Conservation (phyloP, 768 basidiomycete species). For the Lentinula raphanica region DNA sequence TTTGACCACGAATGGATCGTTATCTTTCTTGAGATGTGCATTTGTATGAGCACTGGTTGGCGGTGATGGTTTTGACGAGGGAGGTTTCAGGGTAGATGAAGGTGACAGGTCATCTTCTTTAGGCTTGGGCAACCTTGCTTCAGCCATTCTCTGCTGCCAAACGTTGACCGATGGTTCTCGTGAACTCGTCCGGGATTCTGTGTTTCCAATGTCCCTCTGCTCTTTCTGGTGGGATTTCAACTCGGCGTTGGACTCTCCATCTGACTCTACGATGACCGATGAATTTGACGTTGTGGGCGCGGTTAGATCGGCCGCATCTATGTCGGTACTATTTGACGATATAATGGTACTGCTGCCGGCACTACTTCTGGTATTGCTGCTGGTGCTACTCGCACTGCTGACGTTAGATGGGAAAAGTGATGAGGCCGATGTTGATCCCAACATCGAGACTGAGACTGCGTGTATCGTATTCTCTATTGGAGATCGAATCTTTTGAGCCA, state of each 20-base stretch:
- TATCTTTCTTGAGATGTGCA: background rate
- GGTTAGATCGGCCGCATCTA: constrained; percentile 3
- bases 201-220: background rate
- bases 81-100: background rate
- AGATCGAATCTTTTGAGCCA: constrained; percentile 7
- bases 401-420: background rate
- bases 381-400: background rate
- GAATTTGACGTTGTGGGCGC: constrained; percentile 7
- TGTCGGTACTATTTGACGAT: constrained; percentile 3
- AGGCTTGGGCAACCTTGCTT: background rate
- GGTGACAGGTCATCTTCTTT: background rate
- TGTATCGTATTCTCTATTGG: constrained; percentile 4
- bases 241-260: background rate
- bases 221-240: too few species aligned
- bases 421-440: background rate
- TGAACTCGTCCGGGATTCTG: background rate
- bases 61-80: background rate
- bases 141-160: constrained; percentile 2
- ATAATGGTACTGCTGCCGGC: background rate
- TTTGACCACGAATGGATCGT: background rate
- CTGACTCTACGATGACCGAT: constrained; percentile 3
- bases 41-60: background rate
- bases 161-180: background rate
- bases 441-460: constrained; percentile 3
- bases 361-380: too few species aligned